Base-by-base conservation (phyloP, 1,284 basidiomycete species). In the Cystobasidium sp. region DNA sequence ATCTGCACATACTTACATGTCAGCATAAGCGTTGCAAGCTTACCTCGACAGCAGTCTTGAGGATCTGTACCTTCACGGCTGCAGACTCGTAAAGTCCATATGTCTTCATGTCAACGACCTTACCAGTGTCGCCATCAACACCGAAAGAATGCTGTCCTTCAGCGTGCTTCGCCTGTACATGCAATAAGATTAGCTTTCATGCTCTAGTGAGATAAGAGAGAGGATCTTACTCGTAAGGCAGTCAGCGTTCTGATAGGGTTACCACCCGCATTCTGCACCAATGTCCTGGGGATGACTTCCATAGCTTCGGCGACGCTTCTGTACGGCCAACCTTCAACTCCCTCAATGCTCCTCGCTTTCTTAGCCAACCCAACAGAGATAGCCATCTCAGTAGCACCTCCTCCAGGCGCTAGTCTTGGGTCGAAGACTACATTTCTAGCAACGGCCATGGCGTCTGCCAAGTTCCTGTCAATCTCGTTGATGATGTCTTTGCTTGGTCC, bases 351-450 rank as follows among this genome's bases (percentile, higher is more conserved):
- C 79, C 91, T 87, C 31, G 93, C 92, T 82, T 90, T 92, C 49
- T 89, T 88, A n/a, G 91, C 89, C 75, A 99, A 84, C 0, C 91
- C 93, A 3, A 97, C 93, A 53, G 89, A 90, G 82, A 99, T 90
- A 0, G 95, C 96, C 94, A 99, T 97, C 85, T 99, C 96, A 1
- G 94, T 97, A 14, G 96, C 96, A 56, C 96, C 96, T 24, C 96
- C 95, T 16, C 96, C 95, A 0, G 96, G 96, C 0, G 91, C 91
- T 22, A 99, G 88, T 14, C 87, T 83, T 0, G 96, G 96, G 85
- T 98, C 92, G 85, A 99, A 98, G 75, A 97, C 90, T 52, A 95
- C 96, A 80, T 98, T 99, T 44, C 96, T 89, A 0, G 96, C 96
- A 55, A 98, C 94, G 31, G 91, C 89, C 92, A 99, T 98, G 53